Conservation (phyloP, 1,139 yeast genomes). For the Suhomyces coccinellae region DNA sequence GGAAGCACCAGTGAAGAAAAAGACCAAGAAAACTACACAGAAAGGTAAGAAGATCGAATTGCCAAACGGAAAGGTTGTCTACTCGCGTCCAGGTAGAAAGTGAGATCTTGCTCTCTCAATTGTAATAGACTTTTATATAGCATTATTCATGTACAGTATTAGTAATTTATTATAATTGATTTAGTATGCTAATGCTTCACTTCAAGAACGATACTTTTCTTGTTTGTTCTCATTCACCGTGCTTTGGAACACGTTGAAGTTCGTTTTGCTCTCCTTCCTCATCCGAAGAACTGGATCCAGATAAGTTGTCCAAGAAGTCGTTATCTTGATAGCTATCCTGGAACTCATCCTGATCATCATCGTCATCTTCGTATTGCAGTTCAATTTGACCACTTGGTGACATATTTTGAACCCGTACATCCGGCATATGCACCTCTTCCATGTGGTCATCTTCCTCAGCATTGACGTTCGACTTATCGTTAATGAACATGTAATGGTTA, state of each 20-base stretch:
- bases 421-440: constrained; percentile 22
- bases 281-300: constrained; percentile 42
- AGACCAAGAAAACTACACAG: constrained; percentile 33
- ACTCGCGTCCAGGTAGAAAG: constrained; percentile 36
- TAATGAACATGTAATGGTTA: constrained; percentile 37
- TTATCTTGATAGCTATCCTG: constrained; percentile 23
- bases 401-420: constrained; percentile 24
- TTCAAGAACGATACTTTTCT: not conserved
- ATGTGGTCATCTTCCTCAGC: constrained; percentile 11
- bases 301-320: constrained; percentile 36
- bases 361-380: constrained; percentile 15
- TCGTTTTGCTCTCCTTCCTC: constrained; percentile 26
- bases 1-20: constrained; percentile 19
- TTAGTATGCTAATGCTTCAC: not conserved
- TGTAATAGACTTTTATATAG: not conserved
- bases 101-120: not conserved
- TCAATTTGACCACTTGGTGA: constrained; percentile 22
- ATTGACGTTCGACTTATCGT: constrained; percentile 15
- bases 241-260: constrained; percentile 44
- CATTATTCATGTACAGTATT: not conserved
- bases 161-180: not conserved
- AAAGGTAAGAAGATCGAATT: constrained; percentile 50
- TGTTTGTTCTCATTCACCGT: constrained; percentile 22
- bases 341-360: constrained; percentile 25
- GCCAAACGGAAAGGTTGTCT: constrained; percentile 62